A percentile compares a stretch with the other conserved stretches of the same genome.
phyloP scores from a whole-genome alignment of 169 alveolate species.

The Hepatocystis sp. region DNA sequence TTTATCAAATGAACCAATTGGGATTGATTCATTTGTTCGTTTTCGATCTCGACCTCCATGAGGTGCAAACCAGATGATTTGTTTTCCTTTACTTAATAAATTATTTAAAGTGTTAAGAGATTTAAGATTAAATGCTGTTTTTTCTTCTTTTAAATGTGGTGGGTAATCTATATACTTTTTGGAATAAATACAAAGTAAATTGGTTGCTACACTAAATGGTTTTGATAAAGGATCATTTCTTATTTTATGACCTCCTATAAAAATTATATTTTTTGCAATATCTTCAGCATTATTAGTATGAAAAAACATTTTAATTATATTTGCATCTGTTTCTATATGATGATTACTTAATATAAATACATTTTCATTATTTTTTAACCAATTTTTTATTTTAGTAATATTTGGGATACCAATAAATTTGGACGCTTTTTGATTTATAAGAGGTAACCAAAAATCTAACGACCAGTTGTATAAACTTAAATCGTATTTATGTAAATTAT shows the following conservation, averaged over 20 bases:
- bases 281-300: constrained; percentile 26
- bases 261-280: constrained; percentile 66
- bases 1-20: constrained; percentile 62
- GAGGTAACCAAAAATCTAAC: constrained; percentile 57
- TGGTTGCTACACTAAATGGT: constrained; percentile 71
- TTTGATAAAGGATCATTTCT: constrained; percentile 72
- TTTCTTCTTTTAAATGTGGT: constrained; percentile 72
- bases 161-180: constrained; percentile 74
- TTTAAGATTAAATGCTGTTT: constrained; percentile 58
- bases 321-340: constrained; percentile 78
- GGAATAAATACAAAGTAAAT: constrained; percentile 59
- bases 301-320: constrained; percentile 58
- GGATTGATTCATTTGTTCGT: constrained; percentile 30
- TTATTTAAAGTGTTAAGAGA: constrained; percentile 57
- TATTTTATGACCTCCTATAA: constrained; percentile 76
- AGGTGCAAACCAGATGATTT: constrained; percentile 74
- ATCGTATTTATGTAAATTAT: constrained; percentile 72
- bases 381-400: constrained; percentile 37
- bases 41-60: constrained; percentile 75
- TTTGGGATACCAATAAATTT: constrained; percentile 44
- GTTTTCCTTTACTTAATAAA: constrained; percentile 48
- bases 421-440: constrained; percentile 62
- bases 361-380: constrained; percentile 69
- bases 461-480: constrained; percentile 65
- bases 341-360: constrained; percentile 67